These are phyloP conservation scores for Cokeromyces recurvatus DNA, from an alignment of 371 early-diverging fungal genomes.

Conservation along the genomic window DNA sequence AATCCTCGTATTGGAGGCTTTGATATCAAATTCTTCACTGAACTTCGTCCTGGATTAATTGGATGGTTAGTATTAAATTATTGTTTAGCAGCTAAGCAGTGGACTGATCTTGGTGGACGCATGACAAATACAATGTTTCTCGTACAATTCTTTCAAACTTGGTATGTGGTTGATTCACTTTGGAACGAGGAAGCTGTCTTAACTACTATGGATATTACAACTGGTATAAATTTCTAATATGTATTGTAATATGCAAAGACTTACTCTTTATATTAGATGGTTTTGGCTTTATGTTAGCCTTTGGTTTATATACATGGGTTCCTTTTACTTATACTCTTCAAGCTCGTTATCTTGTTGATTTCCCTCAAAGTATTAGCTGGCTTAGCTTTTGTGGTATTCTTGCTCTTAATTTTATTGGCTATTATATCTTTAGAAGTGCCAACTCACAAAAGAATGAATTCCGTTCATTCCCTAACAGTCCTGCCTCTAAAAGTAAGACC, in stretches of 20 bases:
- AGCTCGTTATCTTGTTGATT: slow-evolving; percentile 78
- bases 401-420: slow-evolving; percentile 63
- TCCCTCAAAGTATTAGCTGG: slow-evolving; percentile 57
- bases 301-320: slow-evolving; percentile 88
- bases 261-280: slow-evolving; percentile 57
- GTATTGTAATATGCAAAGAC: background rate
- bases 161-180: slow-evolving; percentile 85
- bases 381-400: slow-evolving; percentile 47
- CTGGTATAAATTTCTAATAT: slow-evolving; percentile 22
- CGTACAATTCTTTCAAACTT: slow-evolving; percentile 69
- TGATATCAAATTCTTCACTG: slow-evolving; percentile 91
- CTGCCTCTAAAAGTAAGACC: slow-evolving; percentile 55
- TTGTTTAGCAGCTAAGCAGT: slow-evolving; percentile 78
- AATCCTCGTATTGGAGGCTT: slow-evolving; percentile 85
- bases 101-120: slow-evolving; percentile 50
- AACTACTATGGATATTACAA: slow-evolving; percentile 93
- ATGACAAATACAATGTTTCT: slow-evolving; percentile 78
- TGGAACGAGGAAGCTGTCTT: slow-evolving; percentile 78
- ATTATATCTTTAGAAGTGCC: slow-evolving; percentile 83
- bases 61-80: slow-evolving; percentile 79
- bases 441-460: slow-evolving; percentile 92
- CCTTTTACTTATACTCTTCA: slow-evolving; percentile 90
- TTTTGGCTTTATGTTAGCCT: slow-evolving; percentile 92
- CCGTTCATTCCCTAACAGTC: slow-evolving; percentile 69
- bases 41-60: slow-evolving; percentile 88